phyloP scores from a whole-genome alignment of 2,329 filamentous ascomycete genomes.

The Fusarium lyarnte region DNA sequence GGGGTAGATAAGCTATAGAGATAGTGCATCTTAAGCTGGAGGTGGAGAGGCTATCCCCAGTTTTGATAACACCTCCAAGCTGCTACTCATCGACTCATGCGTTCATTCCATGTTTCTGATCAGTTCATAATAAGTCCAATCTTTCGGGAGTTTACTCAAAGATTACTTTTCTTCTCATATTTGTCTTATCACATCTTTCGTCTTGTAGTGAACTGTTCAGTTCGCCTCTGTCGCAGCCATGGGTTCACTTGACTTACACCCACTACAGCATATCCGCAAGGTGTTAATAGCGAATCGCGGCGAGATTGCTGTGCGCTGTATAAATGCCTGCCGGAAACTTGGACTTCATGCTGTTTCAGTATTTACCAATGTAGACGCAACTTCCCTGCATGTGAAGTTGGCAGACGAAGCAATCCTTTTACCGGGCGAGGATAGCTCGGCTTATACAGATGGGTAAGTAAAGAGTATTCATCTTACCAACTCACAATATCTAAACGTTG shows the following conservation, averaged over 20 bases:
- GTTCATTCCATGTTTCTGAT: background rate
- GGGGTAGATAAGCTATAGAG: slow-evolving; percentile 3
- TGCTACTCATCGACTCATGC: background rate
- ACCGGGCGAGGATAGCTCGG: background rate
- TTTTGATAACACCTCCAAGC: background rate
- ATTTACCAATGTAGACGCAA: background rate
- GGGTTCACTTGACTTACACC: background rate
- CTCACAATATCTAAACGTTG: background rate
- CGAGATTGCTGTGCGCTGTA: background rate
- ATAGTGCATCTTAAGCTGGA: background rate
- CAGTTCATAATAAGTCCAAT: background rate
- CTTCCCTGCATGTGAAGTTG: background rate
- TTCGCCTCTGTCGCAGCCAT: background rate
- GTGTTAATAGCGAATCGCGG: background rate
- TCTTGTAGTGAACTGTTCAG: background rate
- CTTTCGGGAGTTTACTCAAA: fast-evolving
- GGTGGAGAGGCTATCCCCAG: background rate
- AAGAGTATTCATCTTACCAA: too few relatives aligned
- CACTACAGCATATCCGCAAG: background rate
- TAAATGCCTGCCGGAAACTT: background rate
- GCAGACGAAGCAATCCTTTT: background rate
- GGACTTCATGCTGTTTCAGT: background rate
- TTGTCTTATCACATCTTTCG: background rate
- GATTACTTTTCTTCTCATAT: fast-evolving
- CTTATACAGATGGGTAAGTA: background rate